Percentiles rank a stretch among this genome's conserved stretches.
These are phyloP conservation scores for Gamarada debralockiae DNA, from an alignment of 495 filamentous ascomycete species.

Conservation along the genomic window DNA sequence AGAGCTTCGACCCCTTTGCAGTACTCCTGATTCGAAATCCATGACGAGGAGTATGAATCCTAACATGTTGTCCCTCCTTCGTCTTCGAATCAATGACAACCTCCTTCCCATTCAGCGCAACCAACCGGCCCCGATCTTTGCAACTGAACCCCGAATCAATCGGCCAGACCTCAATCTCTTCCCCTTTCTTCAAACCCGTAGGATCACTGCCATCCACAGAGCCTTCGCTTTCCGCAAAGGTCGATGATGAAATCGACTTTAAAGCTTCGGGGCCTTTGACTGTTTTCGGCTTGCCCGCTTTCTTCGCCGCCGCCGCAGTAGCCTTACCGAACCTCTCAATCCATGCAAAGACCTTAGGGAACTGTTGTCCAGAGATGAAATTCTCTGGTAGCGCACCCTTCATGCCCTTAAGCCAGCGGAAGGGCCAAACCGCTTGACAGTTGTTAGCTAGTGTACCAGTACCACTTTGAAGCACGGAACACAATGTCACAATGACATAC, in stretches of 20 bases:
- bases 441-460: constrained; percentile 19
- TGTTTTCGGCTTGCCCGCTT: constrained; percentile 25
- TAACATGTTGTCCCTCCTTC: constrained; percentile 34
- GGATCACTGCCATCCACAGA: constrained; percentile 38
- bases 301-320: constrained; percentile 21
- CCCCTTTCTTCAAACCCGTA: constrained; percentile 39
- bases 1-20: constrained; percentile 17
- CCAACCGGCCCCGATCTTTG: constrained; percentile 48
- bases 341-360: constrained; percentile 53
- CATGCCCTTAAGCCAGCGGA: constrained; percentile 52
- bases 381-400: constrained; percentile 39
- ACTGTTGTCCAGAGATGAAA: constrained; percentile 35
- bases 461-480: not conserved
- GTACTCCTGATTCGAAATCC: constrained; percentile 45
- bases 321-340: constrained; percentile 44
- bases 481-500: constrained; percentile 19
- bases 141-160: constrained; percentile 50
- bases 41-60: constrained; percentile 52
- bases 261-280: constrained; percentile 47
- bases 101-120: constrained; percentile 42
- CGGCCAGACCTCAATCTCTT: constrained; percentile 49
- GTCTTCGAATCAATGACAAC: constrained; percentile 46
- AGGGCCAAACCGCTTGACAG: constrained; percentile 43
- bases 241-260: constrained; percentile 33
- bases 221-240: constrained; percentile 30